Evolutionary conservation across 1,284 basidiomycete species (phyloP).

Genomic region (Ceratorhiza oryzae-sativae): DNA sequence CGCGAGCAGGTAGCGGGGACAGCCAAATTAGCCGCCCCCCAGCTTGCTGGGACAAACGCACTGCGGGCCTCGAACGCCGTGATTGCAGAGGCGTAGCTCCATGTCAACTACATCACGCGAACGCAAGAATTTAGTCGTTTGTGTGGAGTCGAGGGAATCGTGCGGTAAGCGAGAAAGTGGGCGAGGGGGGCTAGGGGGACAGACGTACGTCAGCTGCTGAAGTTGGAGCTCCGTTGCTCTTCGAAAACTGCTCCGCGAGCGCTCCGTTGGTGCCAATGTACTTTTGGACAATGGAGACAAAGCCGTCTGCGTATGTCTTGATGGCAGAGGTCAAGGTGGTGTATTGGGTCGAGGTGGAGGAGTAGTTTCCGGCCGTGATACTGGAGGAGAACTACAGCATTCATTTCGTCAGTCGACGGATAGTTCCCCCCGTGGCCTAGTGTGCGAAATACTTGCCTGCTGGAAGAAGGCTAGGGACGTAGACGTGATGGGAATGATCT

Average conservation of each 20-base stretch:
- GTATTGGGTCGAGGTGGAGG: constrained; percentile 38
- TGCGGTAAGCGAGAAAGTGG: too few species aligned
- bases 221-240: constrained; percentile 35
- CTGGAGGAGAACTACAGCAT: constrained; percentile 36
- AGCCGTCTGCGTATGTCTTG: constrained; percentile 44
- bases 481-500: constrained; percentile 41
- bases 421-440: not conserved
- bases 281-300: constrained; percentile 42
- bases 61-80: constrained; percentile 42
- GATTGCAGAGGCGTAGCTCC: constrained; percentile 40
- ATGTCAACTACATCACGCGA: not conserved
- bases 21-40: constrained; percentile 69
- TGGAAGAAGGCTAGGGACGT: constrained; percentile 45
- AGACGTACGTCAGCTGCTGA: constrained; percentile 41
- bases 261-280: constrained; percentile 33
- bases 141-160: too few species aligned
- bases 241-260: constrained; percentile 39
- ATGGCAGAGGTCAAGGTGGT: constrained; percentile 38
- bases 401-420: not conserved
- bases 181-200: not conserved
- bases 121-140: not conserved
- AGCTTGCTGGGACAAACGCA: constrained; percentile 54
- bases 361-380: constrained; percentile 41
- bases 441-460: constrained; percentile 20
- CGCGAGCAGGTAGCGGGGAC: constrained; percentile 58